These are phyloP conservation scores for Oryza coarctata DNA, from an alignment of 176 grass and related monocot species.

Conservation along the genomic window DNA sequence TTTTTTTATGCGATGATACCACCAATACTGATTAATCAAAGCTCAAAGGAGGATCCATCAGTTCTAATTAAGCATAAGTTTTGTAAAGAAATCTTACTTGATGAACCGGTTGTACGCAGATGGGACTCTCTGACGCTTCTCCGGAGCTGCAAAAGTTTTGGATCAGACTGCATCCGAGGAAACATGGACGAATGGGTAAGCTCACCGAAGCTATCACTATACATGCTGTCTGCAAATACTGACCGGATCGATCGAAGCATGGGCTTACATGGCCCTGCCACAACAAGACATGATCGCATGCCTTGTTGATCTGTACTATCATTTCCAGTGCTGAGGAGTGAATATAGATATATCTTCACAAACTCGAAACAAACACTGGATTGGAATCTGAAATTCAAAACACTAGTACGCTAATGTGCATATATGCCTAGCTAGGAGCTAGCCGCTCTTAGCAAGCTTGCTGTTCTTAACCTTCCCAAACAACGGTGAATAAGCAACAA, in stretches of 20 bases:
- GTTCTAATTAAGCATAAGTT: neutral
- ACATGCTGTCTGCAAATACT: conserved; percentile 14
- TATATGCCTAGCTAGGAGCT: neutral
- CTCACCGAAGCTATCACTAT: conserved; percentile 19
- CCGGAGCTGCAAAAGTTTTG: conserved; percentile 71
- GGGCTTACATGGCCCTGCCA: neutral
- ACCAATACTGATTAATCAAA: neutral
- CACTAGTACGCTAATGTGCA: neutral
- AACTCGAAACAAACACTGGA: neutral
- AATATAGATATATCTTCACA: neutral
- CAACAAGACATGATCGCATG: conserved; percentile 42
- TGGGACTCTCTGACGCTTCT: conserved; percentile 98
- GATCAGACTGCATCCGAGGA: conserved; percentile 10
- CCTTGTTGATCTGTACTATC: conserved; percentile 10
- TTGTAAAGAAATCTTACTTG: conserved; percentile 61
- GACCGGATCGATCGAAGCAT: conserved; percentile 12
- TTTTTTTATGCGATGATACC: neutral
- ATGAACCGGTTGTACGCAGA: conserved; percentile 98
- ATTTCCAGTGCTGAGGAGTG: neutral
- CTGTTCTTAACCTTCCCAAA: neutral
- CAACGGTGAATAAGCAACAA: neutral
- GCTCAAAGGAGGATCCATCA: too few relatives aligned
- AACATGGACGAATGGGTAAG: conserved; percentile 45
- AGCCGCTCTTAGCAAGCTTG: neutral
- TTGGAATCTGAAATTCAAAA: neutral